phyloP scores from a whole-genome alignment of 169 alveolate species.

The Plasmodium blacklocki region DNA sequence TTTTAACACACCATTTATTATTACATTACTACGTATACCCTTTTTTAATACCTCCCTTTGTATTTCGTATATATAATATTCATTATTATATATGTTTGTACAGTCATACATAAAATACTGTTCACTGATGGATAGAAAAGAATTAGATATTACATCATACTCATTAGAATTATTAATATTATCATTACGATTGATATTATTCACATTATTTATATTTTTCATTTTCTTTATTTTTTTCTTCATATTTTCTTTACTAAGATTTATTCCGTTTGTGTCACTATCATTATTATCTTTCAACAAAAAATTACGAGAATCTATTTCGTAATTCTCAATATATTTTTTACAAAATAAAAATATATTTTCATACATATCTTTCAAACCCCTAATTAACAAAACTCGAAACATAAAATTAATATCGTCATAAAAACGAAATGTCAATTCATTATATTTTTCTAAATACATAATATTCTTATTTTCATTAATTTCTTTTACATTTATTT shows the following conservation, averaged over 20 bases:
- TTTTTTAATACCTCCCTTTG: constrained; percentile 36
- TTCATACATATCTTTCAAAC: constrained; percentile 10
- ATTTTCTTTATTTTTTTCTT: too few relatives aligned
- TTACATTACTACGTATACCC: constrained; percentile 8
- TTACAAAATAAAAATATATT: constrained; percentile 26
- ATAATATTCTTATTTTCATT: constrained; percentile 31
- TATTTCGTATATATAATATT: constrained; percentile 45
- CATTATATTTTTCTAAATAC: constrained; percentile 58
- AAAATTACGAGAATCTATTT: constrained; percentile 2
- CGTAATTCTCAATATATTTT: constrained; percentile 27
- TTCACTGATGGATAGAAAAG: constrained; percentile 31
- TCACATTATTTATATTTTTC: neutral
- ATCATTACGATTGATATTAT: neutral
- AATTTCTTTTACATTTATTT: constrained; percentile 24
- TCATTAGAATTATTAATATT: neutral
- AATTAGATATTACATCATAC: neutral
- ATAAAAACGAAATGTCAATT: constrained; percentile 28
- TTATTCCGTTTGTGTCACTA: too few relatives aligned
- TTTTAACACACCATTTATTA: constrained; percentile 13
- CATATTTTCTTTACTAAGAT: too few relatives aligned
- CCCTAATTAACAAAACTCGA: constrained; percentile 42
- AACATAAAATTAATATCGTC: constrained; percentile 53
- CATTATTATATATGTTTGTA: constrained; percentile 8
- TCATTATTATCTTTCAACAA: neutral
- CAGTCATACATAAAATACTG: constrained; percentile 47